Base-by-base conservation (phyloP, 1,284 basidiomycete genomes). In the Puccinia horiana region DNA sequence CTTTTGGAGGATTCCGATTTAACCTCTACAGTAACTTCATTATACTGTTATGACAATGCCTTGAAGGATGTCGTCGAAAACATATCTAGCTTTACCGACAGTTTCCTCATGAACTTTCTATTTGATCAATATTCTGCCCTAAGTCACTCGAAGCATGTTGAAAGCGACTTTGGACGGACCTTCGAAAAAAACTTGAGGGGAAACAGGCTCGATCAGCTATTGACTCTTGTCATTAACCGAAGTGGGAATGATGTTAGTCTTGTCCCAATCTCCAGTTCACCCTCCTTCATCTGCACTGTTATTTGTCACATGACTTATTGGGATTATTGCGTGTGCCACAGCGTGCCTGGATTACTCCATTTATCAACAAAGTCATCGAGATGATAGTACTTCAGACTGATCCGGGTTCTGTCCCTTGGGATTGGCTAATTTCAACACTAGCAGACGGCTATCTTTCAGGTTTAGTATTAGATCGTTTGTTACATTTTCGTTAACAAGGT, bases 281-380 rank as follows among this genome's bases (percentile, higher is more conserved):
- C n/a, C 63, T 67, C 6, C 6, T 47, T 32, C 20, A 1, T 49
- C 52, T 49, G 20, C 42, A n/a, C 12, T 72, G 29, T 26, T 2
- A 32, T 54, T 76, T 37, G 73, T 40, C 61, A 54, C 16, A 76
- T 18, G n/a, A 32, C 26, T 76, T 35, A 76, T 58, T 58, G 54
- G 32, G 29, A 32, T 70, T 32, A 32, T 47, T 75, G 20, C 18
- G n/a, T 12, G 37, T 58, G 54, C 26, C 49, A 49, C 16, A 81
- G 79, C 37, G 40, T 58, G 70, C 79, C 26, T 81, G 79, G 79
- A 81, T 81, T 47, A 81, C 79, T 47, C 79, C 79, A 37, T 73
- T 81, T 49, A 9, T 81, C 14, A 61, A 81, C 32, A 32, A 73
- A 61, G 70, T 81, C 12, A 63, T 81, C 29, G 54, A 73, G 35